Evolutionary conservation across 2,329 filamentous ascomycete species (phyloP), one percentile per base, ranked within the genome.

Genomic region (Penicillium decumbens): DNA sequence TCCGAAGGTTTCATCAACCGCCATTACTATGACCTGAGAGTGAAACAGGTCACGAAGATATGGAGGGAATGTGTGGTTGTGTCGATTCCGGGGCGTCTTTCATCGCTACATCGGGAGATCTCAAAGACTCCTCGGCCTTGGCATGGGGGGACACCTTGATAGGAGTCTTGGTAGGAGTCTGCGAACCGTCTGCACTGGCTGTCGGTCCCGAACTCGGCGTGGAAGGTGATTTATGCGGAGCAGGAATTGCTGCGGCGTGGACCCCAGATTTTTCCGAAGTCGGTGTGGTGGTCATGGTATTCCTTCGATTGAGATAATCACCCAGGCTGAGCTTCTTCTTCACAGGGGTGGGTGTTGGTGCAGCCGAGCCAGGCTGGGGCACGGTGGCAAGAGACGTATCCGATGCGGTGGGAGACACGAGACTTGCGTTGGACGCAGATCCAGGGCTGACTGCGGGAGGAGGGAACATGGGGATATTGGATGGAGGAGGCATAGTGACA

Each of bases 301-400:
- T 67, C 43, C 72, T 67, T 45, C 71, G 69, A 43, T 66, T 74
- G 46, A 76, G 66, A 53, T 78, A 78, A 55, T 78, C 75, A 39
- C 74, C 74, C 18, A 78, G 59, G 55, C 73, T 77, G 41, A 77
- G 65, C 53, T 77, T 77, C 60, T 77, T 78, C 61, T 77, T 76
- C 15, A 71, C 68, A 2, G 75, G 75, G 56, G 72, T 76, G 24
- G 75, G 71, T n/a, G 72, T 70, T 6, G 70, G 64, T 7, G 68
- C 53, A 35, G 60, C 61, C n/a, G 65, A 58, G 4, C 61, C 57
- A 9, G 64, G 56, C 23, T 61, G 49, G 24, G 64, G 58, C 7
- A 58, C 35, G 20, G 37, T 24, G 32, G 51, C 43, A 30, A 55
- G 57, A 30, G 60, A 54, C 15, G 63, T 51, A 32, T 67, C 64